These are phyloP conservation scores for Phaffomyces thermotolerans DNA, from an alignment of 805 yeast species.

Conservation along the genomic window DNA sequence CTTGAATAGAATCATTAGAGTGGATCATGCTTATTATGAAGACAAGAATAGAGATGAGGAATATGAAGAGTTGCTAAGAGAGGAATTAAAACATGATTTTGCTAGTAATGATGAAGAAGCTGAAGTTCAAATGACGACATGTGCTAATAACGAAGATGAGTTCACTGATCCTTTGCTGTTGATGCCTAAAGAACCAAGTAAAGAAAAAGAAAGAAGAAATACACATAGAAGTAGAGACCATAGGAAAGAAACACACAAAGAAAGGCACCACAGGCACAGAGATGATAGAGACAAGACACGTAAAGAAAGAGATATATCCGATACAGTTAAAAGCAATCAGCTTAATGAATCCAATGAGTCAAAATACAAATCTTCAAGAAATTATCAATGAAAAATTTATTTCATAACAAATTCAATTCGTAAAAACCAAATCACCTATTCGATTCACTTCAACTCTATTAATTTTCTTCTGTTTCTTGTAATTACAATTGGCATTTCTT, in stretches of 20 bases:
- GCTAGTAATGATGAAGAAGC: constrained; percentile 10
- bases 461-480: no score
- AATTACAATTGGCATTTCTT: no score
- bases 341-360: background rate
- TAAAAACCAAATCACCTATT: no score
- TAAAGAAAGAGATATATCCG: background rate
- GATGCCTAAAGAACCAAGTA: constrained; percentile 8
- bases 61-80: constrained; percentile 32
- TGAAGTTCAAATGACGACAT: background rate
- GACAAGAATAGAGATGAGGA: constrained; percentile 46
- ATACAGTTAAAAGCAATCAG: background rate
- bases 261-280: background rate
- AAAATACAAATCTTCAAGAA: background rate
- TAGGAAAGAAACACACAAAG: background rate
- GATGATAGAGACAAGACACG: background rate
- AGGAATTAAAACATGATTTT: constrained; percentile 27
- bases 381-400: background rate
- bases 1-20: constrained; percentile 45
- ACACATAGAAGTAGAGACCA: constrained; percentile 1
- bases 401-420: no score
- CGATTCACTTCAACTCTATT: no score
- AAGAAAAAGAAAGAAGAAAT: background rate
- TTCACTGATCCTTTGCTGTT: constrained; percentile 21
- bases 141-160: constrained; percentile 12
- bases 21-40: constrained; percentile 65